Percentiles rank a stretch among this genome's conserved stretches.
phyloP scores from a whole-genome alignment of 768 basidiomycete genomes.

The Exsudoporus frostii region DNA sequence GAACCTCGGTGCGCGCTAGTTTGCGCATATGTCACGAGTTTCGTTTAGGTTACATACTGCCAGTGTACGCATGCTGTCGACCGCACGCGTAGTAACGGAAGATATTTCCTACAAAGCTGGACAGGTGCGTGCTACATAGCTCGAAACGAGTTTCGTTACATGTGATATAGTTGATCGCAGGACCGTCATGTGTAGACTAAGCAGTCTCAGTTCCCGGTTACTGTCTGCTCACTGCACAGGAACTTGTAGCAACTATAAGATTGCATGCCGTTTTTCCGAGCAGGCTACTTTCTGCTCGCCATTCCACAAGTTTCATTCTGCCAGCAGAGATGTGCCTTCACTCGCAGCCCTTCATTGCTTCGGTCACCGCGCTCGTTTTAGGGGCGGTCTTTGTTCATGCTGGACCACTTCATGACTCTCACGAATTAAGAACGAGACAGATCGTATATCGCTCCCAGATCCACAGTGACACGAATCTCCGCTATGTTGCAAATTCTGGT shows the following conservation, averaged over 20 bases:
- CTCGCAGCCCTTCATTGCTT: background rate
- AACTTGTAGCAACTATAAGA: no score
- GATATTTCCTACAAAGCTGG: no score
- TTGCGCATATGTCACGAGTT: no score
- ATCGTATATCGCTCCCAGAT: constrained; percentile 13
- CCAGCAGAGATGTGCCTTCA: constrained; percentile 16
- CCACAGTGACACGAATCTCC: constrained; percentile 31
- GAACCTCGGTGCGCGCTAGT: no score
- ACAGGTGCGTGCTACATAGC: background rate
- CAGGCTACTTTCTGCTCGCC: background rate
- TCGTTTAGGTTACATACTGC: no score
- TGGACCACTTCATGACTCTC: background rate
- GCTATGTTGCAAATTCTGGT: constrained; percentile 56
- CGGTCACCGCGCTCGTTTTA: background rate
- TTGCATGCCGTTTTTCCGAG: no score
- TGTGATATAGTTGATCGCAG: no score
- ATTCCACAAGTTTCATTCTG: background rate
- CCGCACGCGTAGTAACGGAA: no score
- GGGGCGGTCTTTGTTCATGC: background rate
- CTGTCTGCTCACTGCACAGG: background rate
- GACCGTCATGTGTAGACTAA: no score
- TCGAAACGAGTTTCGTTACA: background rate
- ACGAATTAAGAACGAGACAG: background rate
- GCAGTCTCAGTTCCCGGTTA: background rate
- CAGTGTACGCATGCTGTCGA: no score